These are phyloP conservation scores for Elsinoe necatrix DNA, from an alignment of 2,329 filamentous ascomycete genomes.

Conservation along the genomic window DNA sequence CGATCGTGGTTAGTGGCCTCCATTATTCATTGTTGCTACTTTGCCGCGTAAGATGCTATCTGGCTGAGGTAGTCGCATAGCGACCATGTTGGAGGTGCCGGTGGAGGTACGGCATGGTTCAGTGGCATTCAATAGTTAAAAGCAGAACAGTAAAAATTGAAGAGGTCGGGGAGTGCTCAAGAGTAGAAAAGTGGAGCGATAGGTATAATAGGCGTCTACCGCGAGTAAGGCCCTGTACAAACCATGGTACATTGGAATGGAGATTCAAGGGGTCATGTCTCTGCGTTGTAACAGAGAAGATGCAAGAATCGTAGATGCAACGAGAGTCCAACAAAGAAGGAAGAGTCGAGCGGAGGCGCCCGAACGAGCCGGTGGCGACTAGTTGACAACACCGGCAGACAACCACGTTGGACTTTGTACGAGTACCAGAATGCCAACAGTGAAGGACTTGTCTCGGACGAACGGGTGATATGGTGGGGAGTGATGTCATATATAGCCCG, in stretches of 20 bases:
- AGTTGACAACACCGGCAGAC: background rate
- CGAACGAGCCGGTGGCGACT: conserved; percentile 2
- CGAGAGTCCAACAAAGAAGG: background rate
- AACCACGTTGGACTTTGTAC: background rate
- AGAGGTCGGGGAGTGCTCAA: background rate
- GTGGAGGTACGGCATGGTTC: background rate
- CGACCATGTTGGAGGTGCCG: background rate
- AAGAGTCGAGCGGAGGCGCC: background rate
- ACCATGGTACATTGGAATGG: background rate
- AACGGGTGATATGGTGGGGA: background rate
- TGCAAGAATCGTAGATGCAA: background rate
- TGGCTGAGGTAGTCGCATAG: background rate
- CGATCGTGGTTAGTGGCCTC: too few species aligned
- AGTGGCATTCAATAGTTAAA: background rate
- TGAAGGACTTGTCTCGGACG: background rate
- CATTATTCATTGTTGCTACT: background rate
- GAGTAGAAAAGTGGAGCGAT: background rate
- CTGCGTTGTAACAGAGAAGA: background rate
- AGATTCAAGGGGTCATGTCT: background rate
- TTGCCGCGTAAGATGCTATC: background rate
- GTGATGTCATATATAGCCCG: conserved; percentile 5
- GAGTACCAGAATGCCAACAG: background rate
- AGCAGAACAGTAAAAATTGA: background rate
- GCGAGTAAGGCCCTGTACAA: background rate
- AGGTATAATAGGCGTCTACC: background rate